phyloP scores from a whole-genome alignment of 106 monocot genomes.

The Agapanthus africanus region DNA sequence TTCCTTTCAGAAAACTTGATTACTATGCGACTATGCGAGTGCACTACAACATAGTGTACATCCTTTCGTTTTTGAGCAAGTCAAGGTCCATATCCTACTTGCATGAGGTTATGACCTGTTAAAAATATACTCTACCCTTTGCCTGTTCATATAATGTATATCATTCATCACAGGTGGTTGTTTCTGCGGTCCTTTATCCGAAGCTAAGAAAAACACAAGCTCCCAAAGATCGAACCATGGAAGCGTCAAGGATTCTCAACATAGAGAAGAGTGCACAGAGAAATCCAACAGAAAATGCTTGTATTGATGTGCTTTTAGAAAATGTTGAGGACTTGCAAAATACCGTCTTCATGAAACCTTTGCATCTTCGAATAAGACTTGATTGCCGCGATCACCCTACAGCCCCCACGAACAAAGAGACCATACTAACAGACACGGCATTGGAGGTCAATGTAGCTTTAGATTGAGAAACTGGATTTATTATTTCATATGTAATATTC shows the following conservation, averaged over 20 bases:
- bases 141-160: too few relatives aligned
- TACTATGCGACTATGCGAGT: too few relatives aligned
- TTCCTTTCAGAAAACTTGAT: too few relatives aligned
- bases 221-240: conserved; percentile 2
- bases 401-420: conserved; percentile 36
- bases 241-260: too few relatives aligned
- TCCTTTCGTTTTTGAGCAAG: too few relatives aligned
- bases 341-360: conserved; percentile 49
- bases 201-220: conserved; percentile 15
- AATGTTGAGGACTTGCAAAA: conserved; percentile 24
- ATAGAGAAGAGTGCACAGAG: conserved; percentile 1
- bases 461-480: conserved; percentile 13
- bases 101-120: too few relatives aligned
- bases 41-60: too few relatives aligned
- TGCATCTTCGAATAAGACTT: conserved; percentile 54
- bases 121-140: too few relatives aligned
- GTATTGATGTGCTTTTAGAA: conserved; percentile 31
- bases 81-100: too few relatives aligned
- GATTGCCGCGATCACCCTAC: conserved; percentile 66
- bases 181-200: conserved; percentile 71
- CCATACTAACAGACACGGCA: conserved; percentile 40
- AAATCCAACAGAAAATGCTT: conserved; percentile 21
- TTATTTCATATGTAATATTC: too few relatives aligned
- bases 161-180: conserved; percentile 15
- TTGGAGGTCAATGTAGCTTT: conserved; percentile 45